These are phyloP conservation scores for Didymella keratinophila DNA, from an alignment of 2,329 filamentous ascomycete species.

Conservation along the genomic window DNA sequence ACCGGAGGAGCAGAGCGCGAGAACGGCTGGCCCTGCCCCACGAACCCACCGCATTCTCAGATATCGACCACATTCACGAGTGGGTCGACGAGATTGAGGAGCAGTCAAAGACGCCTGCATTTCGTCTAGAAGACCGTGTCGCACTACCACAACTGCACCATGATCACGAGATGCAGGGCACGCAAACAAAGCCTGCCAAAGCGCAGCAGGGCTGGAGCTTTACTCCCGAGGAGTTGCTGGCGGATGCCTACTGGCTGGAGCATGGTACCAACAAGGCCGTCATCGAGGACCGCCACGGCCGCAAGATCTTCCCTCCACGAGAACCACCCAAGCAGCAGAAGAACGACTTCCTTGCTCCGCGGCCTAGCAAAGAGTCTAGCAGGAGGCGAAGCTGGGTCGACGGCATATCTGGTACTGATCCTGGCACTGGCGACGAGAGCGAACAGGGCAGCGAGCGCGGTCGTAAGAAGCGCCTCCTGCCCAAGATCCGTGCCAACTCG, in stretches of 20 bases:
- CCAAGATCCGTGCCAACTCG: constrained; percentile 45
- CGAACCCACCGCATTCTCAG: constrained; percentile 77
- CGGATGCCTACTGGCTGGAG: constrained; percentile 91
- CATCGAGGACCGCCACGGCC: constrained; percentile 81
- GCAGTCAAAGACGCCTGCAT: constrained; percentile 50
- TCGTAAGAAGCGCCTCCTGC: constrained; percentile 45
- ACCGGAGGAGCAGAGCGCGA: constrained; percentile 82
- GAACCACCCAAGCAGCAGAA: constrained; percentile 30
- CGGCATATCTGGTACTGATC: constrained; percentile 35
- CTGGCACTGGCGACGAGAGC: constrained; percentile 47
- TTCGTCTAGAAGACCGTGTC: constrained; percentile 49
- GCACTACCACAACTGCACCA: constrained; percentile 44
- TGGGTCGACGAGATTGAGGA: constrained; percentile 78
- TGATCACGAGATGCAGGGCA: constrained; percentile 32
- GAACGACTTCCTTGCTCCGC: constrained; percentile 41
- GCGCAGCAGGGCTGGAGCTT: constrained; percentile 86
- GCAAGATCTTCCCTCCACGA: constrained; percentile 67
- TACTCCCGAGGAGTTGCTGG: constrained; percentile 83
- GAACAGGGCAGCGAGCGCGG: constrained; percentile 49
- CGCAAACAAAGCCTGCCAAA: constrained; percentile 67
- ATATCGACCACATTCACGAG: constrained; percentile 72
- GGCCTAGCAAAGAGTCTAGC: constrained; percentile 45
- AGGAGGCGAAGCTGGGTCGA: constrained; percentile 46
- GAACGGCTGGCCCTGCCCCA: constrained; percentile 79
- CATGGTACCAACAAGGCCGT: constrained; percentile 79